These are phyloP conservation scores for Eucalyptus pauciflora DNA, from an alignment of 345 rosid genomes.

Conservation along the genomic window DNA sequence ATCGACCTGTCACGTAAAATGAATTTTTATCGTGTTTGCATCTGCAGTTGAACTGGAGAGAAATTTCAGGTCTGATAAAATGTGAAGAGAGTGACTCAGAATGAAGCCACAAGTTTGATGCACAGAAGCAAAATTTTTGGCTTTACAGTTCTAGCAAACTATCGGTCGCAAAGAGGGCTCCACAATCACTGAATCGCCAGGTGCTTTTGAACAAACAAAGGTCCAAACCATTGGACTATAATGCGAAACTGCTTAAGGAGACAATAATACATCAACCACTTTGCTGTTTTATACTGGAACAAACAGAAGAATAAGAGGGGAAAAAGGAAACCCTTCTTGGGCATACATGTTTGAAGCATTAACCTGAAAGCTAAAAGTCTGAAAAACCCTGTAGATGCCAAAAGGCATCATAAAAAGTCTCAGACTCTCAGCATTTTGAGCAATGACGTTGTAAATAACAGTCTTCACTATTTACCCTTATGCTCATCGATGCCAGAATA, in stretches of 20 bases:
- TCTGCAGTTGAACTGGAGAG: background rate
- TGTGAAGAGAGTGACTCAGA: background rate
- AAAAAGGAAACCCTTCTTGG: background rate
- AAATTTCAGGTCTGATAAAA: background rate
- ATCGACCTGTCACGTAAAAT: background rate
- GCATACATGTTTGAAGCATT: background rate
- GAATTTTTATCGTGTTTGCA: background rate
- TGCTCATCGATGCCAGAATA: slow-evolving; percentile 49
- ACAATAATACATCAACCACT: background rate
- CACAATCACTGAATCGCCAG: background rate
- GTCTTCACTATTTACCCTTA: background rate
- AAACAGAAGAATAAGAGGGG: background rate
- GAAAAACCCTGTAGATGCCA: background rate
- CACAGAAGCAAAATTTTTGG: background rate
- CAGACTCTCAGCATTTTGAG: background rate
- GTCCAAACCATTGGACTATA: background rate
- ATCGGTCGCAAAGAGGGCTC: fast-evolving
- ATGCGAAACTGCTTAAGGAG: background rate
- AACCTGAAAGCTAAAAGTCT: background rate
- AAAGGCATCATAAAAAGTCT: background rate
- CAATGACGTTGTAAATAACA: background rate
- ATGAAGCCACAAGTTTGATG: background rate
- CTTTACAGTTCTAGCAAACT: background rate
- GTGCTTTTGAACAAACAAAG: background rate
- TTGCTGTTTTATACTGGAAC: background rate